Evolutionary conservation across 1,284 basidiomycete genomes (phyloP).

Genomic region (Malassezia japonica): DNA sequence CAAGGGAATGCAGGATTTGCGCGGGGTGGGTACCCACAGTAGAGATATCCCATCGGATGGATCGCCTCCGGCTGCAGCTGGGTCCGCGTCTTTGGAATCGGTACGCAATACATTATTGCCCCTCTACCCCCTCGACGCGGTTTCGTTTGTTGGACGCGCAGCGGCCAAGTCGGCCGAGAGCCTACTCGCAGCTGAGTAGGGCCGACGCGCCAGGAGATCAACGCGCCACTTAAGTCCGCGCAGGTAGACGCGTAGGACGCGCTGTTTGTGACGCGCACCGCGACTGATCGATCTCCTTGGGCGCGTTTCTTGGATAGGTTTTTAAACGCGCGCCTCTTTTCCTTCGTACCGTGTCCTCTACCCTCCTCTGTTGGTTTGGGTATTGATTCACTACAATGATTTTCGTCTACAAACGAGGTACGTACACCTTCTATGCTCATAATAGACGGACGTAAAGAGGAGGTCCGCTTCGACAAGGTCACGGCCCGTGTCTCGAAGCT

Average conservation of each 20-base stretch:
- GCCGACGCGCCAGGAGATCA: too few relatives aligned
- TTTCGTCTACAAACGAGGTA: constrained; percentile 47
- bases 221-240: too few relatives aligned
- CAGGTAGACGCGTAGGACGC: not conserved
- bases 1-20: too few relatives aligned
- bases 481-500: constrained; percentile 79
- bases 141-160: too few relatives aligned
- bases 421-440: constrained; percentile 10
- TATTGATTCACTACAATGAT: constrained; percentile 27
- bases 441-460: constrained; percentile 44
- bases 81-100: too few relatives aligned
- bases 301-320: not conserved
- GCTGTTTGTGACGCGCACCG: not conserved
- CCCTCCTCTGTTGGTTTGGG: not conserved
- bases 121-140: too few relatives aligned
- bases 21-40: too few relatives aligned
- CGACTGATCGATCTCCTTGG: not conserved
- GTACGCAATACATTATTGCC: too few relatives aligned
- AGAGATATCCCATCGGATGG: too few relatives aligned
- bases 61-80: too few relatives aligned
- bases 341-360: not conserved
- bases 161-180: too few relatives aligned
- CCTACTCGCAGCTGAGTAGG: too few relatives aligned
- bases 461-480: constrained; percentile 48
- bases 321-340: constrained; percentile 1